These are phyloP conservation scores for Calocybe cyanea DNA, from an alignment of 768 basidiomycete genomes.

Conservation along the genomic window DNA sequence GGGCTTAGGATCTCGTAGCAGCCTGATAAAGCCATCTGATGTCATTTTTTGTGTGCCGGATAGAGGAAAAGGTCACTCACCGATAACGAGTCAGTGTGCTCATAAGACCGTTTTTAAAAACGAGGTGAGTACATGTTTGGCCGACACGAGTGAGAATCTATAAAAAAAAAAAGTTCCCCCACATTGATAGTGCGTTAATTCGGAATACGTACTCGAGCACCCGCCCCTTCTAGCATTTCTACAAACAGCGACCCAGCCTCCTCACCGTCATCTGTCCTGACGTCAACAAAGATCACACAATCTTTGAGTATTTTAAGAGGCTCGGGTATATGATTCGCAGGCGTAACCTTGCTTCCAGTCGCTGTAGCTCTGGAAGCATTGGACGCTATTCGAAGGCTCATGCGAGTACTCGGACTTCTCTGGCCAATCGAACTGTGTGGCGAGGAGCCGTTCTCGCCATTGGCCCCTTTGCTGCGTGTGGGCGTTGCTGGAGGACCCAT, in stretches of 20 bases:
- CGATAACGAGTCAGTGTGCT: conserved; percentile 73
- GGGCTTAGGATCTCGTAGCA: conserved; percentile 67
- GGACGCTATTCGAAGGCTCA: conserved; percentile 10
- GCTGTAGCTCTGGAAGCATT: conserved; percentile 13
- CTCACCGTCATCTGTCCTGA: conserved; percentile 78
- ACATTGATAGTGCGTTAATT: background rate
- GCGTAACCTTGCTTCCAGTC: conserved; percentile 17
- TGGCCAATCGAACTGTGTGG: conserved; percentile 2
- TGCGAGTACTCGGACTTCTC: conserved; percentile 10
- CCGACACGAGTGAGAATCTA: conserved; percentile 65
- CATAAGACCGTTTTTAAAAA: conserved; percentile 78
- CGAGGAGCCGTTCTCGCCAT: conserved; percentile 36
- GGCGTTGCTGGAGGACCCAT: conserved; percentile 53
- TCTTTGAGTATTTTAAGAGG: conserved; percentile 59
- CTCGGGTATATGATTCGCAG: conserved; percentile 24
- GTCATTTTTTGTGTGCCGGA: background rate
- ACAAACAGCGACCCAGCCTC: conserved; percentile 79
- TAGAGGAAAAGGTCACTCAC: conserved; percentile 30
- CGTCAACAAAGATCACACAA: conserved; percentile 84
- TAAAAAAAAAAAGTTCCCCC: background rate
- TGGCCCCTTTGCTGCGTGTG: conserved; percentile 25
- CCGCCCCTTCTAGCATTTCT: conserved; percentile 76
- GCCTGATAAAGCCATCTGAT: conserved; percentile 26
- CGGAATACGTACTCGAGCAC: conserved; percentile 59
- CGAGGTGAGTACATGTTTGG: conserved; percentile 76